Percentiles rank a stretch among this genome's conserved stretches.
Conservation (phyloP, 2,329 filamentous ascomycete genomes). For the Talaromyces sp. region DNA sequence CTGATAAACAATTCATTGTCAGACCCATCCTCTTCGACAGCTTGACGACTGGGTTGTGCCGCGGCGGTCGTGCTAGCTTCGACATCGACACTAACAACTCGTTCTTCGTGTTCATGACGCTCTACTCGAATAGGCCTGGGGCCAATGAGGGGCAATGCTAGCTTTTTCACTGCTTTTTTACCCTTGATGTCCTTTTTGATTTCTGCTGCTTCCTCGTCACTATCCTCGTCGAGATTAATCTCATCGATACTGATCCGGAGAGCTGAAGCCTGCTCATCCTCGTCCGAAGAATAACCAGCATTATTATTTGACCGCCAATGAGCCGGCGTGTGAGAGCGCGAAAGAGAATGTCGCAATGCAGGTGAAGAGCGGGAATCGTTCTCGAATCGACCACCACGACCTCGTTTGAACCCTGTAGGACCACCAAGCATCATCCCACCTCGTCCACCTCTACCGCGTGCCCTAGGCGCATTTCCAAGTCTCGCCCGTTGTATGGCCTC, state of each 20-base stretch:
- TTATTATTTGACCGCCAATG: slow-evolving; percentile 19
- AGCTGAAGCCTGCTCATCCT: slow-evolving; percentile 37
- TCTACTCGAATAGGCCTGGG: slow-evolving; percentile 55
- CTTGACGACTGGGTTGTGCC: slow-evolving; percentile 39
- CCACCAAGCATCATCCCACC: slow-evolving; percentile 29
- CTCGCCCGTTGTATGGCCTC: slow-evolving; percentile 38
- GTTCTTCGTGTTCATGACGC: slow-evolving; percentile 55
- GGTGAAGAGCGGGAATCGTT: slow-evolving; percentile 28
- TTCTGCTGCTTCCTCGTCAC: slow-evolving; percentile 36
- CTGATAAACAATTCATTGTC: slow-evolving; percentile 35
- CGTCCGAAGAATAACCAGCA: slow-evolving; percentile 44
- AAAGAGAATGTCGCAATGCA: slow-evolving; percentile 29
- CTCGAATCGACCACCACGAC: slow-evolving; percentile 26
- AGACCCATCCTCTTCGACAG: slow-evolving; percentile 31
- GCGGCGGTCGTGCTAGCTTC: slow-evolving; percentile 49
- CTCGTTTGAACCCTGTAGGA: slow-evolving; percentile 29
- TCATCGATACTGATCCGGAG: slow-evolving; percentile 55
- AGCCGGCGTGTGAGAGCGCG: slow-evolving; percentile 28
- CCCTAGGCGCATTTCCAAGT: slow-evolving; percentile 28
- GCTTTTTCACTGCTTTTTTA: slow-evolving; percentile 29
- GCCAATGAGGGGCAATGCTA: slow-evolving; percentile 27
- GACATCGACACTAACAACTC: slow-evolving; percentile 53
- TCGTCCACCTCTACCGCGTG: slow-evolving; percentile 31
- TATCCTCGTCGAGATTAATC: slow-evolving; percentile 56
- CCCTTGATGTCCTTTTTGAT: slow-evolving; percentile 29